Conservation (phyloP, 116 monocot species). For the Phalaenopsis hybrid region DNA sequence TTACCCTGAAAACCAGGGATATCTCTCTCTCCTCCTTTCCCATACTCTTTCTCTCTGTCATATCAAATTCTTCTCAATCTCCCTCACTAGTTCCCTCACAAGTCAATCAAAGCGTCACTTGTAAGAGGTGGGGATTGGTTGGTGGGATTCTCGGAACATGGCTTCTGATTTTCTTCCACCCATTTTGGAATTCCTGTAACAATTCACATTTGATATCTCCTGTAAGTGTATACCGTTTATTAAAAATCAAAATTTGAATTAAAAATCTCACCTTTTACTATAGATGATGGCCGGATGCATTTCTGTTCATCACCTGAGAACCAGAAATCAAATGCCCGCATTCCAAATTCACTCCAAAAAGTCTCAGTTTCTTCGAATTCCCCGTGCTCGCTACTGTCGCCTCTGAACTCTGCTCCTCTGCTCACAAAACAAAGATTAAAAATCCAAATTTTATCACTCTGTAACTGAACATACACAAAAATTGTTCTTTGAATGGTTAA, state of each 20-base stretch:
- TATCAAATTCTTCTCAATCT: conserved; percentile 3
- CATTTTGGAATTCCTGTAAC: conserved; percentile 12
- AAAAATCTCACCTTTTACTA: conserved; percentile 1
- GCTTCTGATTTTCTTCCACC: conserved; percentile 11
- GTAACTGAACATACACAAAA: not conserved
- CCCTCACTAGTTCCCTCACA: not conserved
- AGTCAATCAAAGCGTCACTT: conserved; percentile 15
- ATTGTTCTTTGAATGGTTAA: too few species aligned
- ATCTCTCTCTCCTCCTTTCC: conserved; percentile 11
- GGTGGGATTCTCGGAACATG: conserved; percentile 20
- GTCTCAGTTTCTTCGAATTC: conserved; percentile 39
- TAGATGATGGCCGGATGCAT: conserved; percentile 4
- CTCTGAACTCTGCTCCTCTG: conserved; percentile 17
- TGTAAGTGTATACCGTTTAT: not conserved
- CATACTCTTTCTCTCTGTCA: not conserved
- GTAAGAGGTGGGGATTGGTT: conserved; percentile 9
- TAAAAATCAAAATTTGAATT: not conserved
- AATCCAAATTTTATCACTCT: not conserved
- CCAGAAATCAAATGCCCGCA: conserved; percentile 23
- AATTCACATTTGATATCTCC: not conserved
- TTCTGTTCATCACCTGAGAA: not conserved
- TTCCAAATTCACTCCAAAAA: conserved; percentile 60
- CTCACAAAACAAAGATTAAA: not conserved
- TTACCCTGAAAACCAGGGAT: conserved; percentile 44
- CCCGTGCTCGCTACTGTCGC: not conserved